Base-by-base conservation (phyloP, 2,329 filamentous ascomycete genomes). In the Talaromyces piceae region DNA sequence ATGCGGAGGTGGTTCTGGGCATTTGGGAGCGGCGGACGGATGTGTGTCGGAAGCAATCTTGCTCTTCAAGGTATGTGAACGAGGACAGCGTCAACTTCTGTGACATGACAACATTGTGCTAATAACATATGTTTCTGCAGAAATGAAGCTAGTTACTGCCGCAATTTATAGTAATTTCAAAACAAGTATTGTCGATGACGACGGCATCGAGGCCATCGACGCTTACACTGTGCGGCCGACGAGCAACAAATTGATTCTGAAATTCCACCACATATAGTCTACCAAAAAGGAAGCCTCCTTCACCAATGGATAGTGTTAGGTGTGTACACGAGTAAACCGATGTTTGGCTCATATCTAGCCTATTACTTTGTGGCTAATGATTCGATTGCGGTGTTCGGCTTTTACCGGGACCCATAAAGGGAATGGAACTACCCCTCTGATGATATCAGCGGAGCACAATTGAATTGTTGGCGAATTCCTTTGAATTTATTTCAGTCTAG, bases 121-220 rank as follows among this genome's bases (percentile, higher is more conserved):
- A n/a, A 56, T 22, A 26, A 13, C 45, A 11, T n/a, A 3, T 22
- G 5, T n/a, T 48, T 9, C 30, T 59, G 61, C 59, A 85, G 86
- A 87, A 57, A 87, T 90, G 71, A 90, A 90, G 67, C 73, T 86
- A 41, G 79, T 84, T 4, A 69, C 85, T 27, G 84, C 85, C 0
- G 78, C 80, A 1, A 79, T 93, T 4, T 91, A 89, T 65, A 79
- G 80, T 3, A 86, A 83, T 51, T 87, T 80, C 62, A 75, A 66
- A 5, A 85, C 78, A 0, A 64, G 73, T 3, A 73, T 87, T 47
- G 73, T 87, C 2, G 72, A 86, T 51, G 83, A 86, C 57, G 70
- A 74, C 1, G 78, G 77, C 0, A 83, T 87, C 55, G 80, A 86
- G 60, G 81, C 80, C 56, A 77, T 76, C 2, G 84, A 87, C 66